A percentile compares a stretch with the other conserved stretches of the same genome.
These are phyloP conservation scores for Deinandra increscens DNA, from an alignment of 129 eudicot genomes.

Conservation along the genomic window DNA sequence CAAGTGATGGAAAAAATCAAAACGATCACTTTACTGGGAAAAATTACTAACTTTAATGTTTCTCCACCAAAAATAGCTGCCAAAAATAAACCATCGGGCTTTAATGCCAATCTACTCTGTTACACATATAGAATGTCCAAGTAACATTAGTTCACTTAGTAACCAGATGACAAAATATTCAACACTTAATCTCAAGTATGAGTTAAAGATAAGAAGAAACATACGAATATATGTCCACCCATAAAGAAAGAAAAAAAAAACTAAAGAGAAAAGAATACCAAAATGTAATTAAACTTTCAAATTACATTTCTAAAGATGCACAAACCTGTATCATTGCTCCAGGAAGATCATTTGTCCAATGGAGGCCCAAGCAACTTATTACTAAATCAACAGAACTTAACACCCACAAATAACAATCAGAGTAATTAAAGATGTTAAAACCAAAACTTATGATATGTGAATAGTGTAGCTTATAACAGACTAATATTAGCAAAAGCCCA, in stretches of 20 bases:
- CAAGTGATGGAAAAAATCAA: background rate
- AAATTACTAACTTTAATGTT: slow-evolving; percentile 61
- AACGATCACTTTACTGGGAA: background rate
- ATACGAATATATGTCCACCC: background rate
- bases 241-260: background rate
- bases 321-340: slow-evolving; percentile 97
- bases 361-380: slow-evolving; percentile 94
- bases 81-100: slow-evolving; percentile 95
- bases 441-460: slow-evolving; percentile 4
- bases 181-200: background rate
- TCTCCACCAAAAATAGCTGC: slow-evolving; percentile 97
- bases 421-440: slow-evolving; percentile 13
- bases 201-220: slow-evolving; percentile 6
- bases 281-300: background rate
- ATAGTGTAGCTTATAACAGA: background rate
- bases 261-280: background rate
- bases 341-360: slow-evolving; percentile 99
- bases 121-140: slow-evolving; percentile 16
- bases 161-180: slow-evolving; percentile 2
- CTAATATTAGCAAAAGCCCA: background rate
- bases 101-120: slow-evolving; percentile 88
- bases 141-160: background rate
- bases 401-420: slow-evolving; percentile 23
- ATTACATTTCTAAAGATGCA: slow-evolving; percentile 21
- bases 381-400: slow-evolving; percentile 81